Conservation (phyloP, 2,329 filamentous ascomycete species). For the Stagonosporopsis vannaccii region DNA sequence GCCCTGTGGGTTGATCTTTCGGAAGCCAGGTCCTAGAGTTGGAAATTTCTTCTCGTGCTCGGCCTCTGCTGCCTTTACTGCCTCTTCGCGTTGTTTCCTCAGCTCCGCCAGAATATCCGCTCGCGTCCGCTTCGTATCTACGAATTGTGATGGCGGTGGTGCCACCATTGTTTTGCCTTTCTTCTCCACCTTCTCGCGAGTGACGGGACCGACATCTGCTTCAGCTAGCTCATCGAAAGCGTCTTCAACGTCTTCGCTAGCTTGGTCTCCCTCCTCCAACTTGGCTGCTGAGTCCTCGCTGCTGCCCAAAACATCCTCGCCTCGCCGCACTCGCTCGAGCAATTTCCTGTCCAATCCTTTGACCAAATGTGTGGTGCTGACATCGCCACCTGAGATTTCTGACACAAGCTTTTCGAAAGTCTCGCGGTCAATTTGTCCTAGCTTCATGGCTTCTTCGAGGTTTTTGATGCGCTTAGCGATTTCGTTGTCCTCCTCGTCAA, state of each 20-base stretch:
- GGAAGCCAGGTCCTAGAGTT: constrained; percentile 62
- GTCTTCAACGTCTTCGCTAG: constrained; percentile 50
- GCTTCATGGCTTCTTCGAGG: constrained; percentile 80
- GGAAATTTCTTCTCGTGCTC: constrained; percentile 52
- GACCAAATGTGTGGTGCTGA: constrained; percentile 82
- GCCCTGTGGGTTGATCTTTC: constrained; percentile 58
- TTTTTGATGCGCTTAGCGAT: constrained; percentile 74
- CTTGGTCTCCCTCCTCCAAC: constrained; percentile 34
- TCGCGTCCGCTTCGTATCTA: constrained; percentile 61
- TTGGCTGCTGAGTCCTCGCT: constrained; percentile 46
- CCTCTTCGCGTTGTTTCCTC: constrained; percentile 61
- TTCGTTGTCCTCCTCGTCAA: constrained; percentile 61
- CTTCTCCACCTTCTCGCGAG: constrained; percentile 65
- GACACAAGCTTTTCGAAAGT: constrained; percentile 78
- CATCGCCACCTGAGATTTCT: constrained; percentile 82
- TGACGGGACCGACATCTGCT: constrained; percentile 73
- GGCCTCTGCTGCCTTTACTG: constrained; percentile 52
- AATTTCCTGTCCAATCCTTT: constrained; percentile 91
- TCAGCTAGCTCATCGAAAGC: constrained; percentile 62
- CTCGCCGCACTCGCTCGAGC: constrained; percentile 71
- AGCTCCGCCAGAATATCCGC: constrained; percentile 67
- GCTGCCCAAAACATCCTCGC: constrained; percentile 61
- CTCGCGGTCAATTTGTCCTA: constrained; percentile 80
- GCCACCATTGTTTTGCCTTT: constrained; percentile 59
- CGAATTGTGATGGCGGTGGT: constrained; percentile 48